Base-by-base conservation (phyloP, 2,329 filamentous ascomycete species). In the Penicillium sp. region DNA sequence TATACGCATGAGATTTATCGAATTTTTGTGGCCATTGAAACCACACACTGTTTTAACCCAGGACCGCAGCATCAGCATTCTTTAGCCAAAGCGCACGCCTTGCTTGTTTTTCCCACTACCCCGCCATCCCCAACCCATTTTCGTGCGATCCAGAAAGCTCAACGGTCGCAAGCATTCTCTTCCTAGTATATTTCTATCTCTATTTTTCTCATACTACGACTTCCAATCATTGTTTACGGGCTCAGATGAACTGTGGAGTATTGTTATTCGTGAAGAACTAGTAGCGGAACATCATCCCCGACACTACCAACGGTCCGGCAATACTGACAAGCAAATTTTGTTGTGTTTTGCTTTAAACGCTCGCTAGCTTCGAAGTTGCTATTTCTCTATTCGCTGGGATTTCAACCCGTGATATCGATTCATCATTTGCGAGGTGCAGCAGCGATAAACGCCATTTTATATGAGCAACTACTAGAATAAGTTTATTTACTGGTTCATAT, bases 51-150 rank as follows among this genome's bases (percentile, higher is more conserved):
- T 42, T 38, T 21, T 42, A 21, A 42, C 20, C 38, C 38, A 21
- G 5, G 5, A 21, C 18, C n/a, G n/a, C 38, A 9, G n/a, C 38
- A 42, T 18, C 38, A 2, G 6, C 38, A 42, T 18, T 42, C 38
- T 21, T 42, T 42, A 42, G 28, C 14, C 42, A 47, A 50, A 40
- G 35, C 23, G 50, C 59, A 60, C 43, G 40, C 54, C 40, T 53
- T 47, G 59, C 52, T 55, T 58, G 46, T 45, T 52, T 33, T 38
- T 42, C 24, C 40, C 51, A 38, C 24, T 57, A 57, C 56, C 56
- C 56, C 56, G 50, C 56, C 38, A 57, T 57, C 11, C n/a, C n/a
- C 38, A 42, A n/a, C 50, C 33, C 47, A 56, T 33, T 40, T 33
- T 45, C 50, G 24, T 45, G 24, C 40, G 12, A 30, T 43, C 11